Percentiles rank a stretch among this genome's conserved stretches.
phyloP scores from a whole-genome alignment of 208 protist genomes.

The Sergeia podlipaevii region DNA sequence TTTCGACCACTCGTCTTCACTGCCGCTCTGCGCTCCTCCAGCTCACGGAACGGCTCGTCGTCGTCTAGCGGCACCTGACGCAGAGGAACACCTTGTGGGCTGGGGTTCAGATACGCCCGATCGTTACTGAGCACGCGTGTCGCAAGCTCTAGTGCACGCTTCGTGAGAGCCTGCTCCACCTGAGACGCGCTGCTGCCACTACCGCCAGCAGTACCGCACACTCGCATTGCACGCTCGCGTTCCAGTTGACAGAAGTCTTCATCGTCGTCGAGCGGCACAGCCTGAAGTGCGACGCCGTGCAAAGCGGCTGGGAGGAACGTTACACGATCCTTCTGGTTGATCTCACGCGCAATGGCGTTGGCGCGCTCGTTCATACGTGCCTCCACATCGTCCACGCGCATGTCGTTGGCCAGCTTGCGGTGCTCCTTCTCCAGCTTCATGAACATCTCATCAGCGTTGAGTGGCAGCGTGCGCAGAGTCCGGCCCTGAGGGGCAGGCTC shows the following conservation, averaged over 20 bases:
- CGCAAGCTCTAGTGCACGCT: slow-evolving; percentile 38
- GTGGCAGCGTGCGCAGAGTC: slow-evolving; percentile 31
- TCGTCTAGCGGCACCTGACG: slow-evolving; percentile 44
- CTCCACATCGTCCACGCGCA: slow-evolving; percentile 17
- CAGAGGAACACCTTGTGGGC: slow-evolving; percentile 47
- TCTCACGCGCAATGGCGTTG: slow-evolving; percentile 38
- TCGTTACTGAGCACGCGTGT: slow-evolving; percentile 26
- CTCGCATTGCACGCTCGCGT: slow-evolving; percentile 17
- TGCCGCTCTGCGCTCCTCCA: slow-evolving; percentile 51
- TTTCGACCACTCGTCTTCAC: slow-evolving; percentile 16
- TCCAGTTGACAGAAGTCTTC: slow-evolving; percentile 32
- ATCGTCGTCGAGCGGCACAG: slow-evolving; percentile 51
- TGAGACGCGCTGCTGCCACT: slow-evolving; percentile 7
- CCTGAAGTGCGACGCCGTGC: slow-evolving; percentile 40
- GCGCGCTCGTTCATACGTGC: slow-evolving; percentile 40
- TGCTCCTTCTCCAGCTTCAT: slow-evolving; percentile 29
- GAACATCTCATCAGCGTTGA: slow-evolving; percentile 33
- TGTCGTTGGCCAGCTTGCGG: slow-evolving; percentile 22
- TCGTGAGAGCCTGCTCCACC: slow-evolving; percentile 36
- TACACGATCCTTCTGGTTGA: slow-evolving; percentile 34
- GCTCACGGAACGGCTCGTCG: slow-evolving; percentile 35
- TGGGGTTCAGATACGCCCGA: slow-evolving; percentile 41
- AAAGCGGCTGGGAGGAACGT: slow-evolving; percentile 27
- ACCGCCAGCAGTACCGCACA: slow-evolving; percentile 13
- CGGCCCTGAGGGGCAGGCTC: slow-evolving; percentile 32